Evolutionary conservation across 331 rosid genomes (phyloP).

Genomic region (Arachis monticola): DNA sequence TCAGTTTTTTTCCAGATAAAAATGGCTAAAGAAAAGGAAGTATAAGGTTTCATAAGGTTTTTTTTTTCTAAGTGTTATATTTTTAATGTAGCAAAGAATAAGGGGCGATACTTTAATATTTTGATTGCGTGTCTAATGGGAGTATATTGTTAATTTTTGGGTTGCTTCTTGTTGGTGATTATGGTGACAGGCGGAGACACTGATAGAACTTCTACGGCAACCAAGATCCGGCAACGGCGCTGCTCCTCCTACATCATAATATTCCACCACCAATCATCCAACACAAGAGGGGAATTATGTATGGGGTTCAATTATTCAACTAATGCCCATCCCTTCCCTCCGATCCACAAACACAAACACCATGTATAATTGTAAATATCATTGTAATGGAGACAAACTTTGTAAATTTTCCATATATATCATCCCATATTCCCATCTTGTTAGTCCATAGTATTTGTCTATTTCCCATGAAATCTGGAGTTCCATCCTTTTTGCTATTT

Average conservation of each 20-base stretch:
- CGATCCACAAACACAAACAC: neutral
- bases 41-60: neutral
- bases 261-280: conserved; percentile 30
- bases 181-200: conserved; percentile 82
- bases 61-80: neutral
- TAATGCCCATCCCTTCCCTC: neutral
- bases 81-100: neutral
- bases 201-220: conserved; percentile 87
- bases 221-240: conserved; percentile 83
- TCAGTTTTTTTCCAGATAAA: no score
- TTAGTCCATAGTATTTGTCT: neutral
- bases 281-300: conserved; percentile 13
- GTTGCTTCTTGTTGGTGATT: conserved; percentile 46
- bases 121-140: conserved; percentile 25
- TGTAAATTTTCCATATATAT: conserved; percentile 40
- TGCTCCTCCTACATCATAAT: conserved; percentile 47
- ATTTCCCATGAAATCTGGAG: neutral
- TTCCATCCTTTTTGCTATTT: neutral
- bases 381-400: conserved; percentile 27
- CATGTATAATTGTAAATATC: conserved; percentile 27
- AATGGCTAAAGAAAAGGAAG: neutral
- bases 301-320: conserved; percentile 1
- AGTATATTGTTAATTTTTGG: conserved; percentile 21
- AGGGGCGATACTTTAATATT: neutral
- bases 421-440: neutral